phyloP scores from a whole-genome alignment of 2,329 filamentous ascomycete genomes.

The Trichoderma sp. region DNA sequence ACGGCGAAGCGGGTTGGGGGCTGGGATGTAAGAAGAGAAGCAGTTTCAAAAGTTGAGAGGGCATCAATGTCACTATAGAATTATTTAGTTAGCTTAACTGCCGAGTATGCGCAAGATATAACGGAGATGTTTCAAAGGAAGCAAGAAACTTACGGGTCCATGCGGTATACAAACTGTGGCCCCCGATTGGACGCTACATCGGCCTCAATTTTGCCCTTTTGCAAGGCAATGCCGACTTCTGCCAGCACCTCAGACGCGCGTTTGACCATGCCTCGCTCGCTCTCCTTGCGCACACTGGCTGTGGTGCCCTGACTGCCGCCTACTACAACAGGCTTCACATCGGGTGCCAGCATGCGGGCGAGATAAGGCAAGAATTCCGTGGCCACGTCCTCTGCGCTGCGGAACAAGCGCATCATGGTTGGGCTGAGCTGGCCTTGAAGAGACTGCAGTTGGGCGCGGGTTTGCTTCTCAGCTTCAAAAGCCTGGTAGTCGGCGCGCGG shows the following conservation, averaged over 20 bases:
- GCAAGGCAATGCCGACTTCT: constrained; percentile 80
- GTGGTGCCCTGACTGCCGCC: constrained; percentile 67
- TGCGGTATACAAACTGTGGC: constrained; percentile 82
- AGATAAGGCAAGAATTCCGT: constrained; percentile 85
- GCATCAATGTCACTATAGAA: constrained; percentile 68
- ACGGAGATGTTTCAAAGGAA: background rate
- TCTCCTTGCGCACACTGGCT: constrained; percentile 86
- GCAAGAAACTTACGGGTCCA: constrained; percentile 77
- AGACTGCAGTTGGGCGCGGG: constrained; percentile 71
- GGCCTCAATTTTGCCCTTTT: constrained; percentile 77
- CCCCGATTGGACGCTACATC: constrained; percentile 63
- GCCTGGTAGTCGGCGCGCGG: constrained; percentile 81
- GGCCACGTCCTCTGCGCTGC: constrained; percentile 75
- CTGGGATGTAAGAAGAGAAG: constrained; percentile 59
- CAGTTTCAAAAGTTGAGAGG: constrained; percentile 74
- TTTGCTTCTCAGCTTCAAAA: constrained; percentile 78
- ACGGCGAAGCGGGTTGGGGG: constrained; percentile 88
- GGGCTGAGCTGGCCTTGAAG: constrained; percentile 75
- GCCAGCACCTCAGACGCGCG: constrained; percentile 80
- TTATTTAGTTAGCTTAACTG: background rate
- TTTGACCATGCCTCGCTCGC: constrained; percentile 78
- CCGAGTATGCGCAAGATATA: no score
- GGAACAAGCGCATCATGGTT: constrained; percentile 74
- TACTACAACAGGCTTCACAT: constrained; percentile 88
- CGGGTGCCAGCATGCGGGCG: constrained; percentile 80